Conservation (phyloP, 495 filamentous ascomycete genomes). For the Parachaetomium inaequale region DNA sequence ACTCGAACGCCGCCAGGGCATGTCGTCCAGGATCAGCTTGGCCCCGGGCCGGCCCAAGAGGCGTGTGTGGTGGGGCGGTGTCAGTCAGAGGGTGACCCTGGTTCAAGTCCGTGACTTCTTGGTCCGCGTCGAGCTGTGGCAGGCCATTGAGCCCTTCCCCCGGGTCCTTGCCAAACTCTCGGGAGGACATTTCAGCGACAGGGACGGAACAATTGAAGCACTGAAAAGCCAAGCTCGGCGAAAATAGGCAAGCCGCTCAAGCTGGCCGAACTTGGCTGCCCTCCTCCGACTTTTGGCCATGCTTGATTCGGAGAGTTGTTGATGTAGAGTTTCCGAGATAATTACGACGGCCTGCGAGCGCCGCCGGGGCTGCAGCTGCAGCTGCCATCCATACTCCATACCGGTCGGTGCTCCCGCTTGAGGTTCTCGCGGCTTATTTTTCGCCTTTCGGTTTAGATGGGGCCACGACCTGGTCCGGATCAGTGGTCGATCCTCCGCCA, state of each 20-base stretch:
- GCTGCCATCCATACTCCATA: no score
- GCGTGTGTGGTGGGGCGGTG: constrained; percentile 19
- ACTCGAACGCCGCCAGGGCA: constrained; percentile 20
- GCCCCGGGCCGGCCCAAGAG: constrained; percentile 24
- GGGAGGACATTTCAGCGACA: constrained; percentile 6
- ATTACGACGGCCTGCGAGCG: background rate
- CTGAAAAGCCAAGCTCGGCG: background rate
- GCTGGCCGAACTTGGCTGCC: background rate
- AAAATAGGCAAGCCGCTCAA: background rate
- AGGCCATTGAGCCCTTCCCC: constrained; percentile 17
- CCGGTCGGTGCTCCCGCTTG: background rate
- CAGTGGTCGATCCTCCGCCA: background rate
- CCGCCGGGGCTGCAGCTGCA: background rate
- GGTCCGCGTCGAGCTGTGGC: constrained; percentile 20
- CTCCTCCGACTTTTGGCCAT: background rate
- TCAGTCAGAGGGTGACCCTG: constrained; percentile 22
- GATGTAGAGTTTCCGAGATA: background rate
- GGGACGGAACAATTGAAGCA: no score
- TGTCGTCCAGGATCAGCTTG: constrained; percentile 27
- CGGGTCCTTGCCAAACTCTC: constrained; percentile 9
- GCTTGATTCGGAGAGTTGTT: background rate
- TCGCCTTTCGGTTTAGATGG: background rate
- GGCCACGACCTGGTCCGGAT: background rate
- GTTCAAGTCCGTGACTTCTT: constrained; percentile 13
- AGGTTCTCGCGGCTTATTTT: constrained; percentile 3